A percentile compares a stretch with the other conserved stretches of the same genome.
These are phyloP conservation scores for Glaciozyma antarctica DNA, from an alignment of 768 basidiomycete genomes.

Conservation along the genomic window DNA sequence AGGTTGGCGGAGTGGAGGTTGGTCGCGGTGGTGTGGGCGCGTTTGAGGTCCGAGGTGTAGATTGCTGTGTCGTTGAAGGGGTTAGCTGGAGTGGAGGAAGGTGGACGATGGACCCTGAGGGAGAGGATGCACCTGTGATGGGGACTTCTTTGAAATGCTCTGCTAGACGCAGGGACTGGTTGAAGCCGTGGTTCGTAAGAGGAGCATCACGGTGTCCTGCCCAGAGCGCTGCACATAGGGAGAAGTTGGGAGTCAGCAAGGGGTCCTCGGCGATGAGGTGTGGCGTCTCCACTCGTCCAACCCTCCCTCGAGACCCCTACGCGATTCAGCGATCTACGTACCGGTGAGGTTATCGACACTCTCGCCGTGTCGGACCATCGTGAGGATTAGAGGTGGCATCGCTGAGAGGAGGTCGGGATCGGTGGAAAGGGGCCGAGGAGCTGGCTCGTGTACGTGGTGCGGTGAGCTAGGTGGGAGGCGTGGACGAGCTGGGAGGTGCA, in stretches of 20 bases:
- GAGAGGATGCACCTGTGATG: conserved; percentile 22
- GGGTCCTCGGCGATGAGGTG: background rate
- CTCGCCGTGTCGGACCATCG: background rate
- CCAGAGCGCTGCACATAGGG: conserved; percentile 6
- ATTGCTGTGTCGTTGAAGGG: conserved; percentile 36
- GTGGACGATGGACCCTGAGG: background rate
- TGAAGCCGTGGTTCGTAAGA: conserved; percentile 28
- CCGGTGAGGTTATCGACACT: background rate
- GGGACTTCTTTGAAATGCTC: conserved; percentile 28
- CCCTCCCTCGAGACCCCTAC: background rate
- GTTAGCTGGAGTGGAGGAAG: conserved; percentile 29
- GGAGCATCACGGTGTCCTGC: conserved; percentile 31
- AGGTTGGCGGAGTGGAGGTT: conserved; percentile 34
- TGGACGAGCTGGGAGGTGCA: no score
- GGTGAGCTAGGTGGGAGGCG: no score
- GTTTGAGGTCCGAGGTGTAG: conserved; percentile 41
- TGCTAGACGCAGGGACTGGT: conserved; percentile 28
- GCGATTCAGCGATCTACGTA: no score
- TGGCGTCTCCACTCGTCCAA: background rate
- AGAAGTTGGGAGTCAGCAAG: background rate
- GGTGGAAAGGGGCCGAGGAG: no score
- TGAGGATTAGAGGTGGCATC: background rate
- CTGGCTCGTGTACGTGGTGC: no score
- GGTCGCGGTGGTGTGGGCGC: conserved; percentile 41
- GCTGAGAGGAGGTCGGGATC: no score